Conservation (phyloP, 768 basidiomycete species). For the Amanita phalloides region DNA sequence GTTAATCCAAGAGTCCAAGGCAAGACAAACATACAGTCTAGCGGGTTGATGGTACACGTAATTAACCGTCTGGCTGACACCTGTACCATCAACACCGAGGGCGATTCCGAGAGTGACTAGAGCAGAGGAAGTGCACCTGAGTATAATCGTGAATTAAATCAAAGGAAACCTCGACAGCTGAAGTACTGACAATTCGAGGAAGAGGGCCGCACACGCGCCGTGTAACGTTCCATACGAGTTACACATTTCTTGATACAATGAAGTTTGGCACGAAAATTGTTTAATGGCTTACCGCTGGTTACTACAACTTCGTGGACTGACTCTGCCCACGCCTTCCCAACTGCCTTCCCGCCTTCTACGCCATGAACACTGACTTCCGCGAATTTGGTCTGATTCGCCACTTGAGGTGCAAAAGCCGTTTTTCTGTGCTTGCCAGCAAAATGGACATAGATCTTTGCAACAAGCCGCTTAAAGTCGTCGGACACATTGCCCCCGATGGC, state of each 20-base stretch:
- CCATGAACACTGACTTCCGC: constrained; percentile 17
- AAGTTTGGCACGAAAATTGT: not conserved
- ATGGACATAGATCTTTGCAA: constrained; percentile 17
- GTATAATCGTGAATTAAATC: not conserved
- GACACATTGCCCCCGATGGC: constrained; percentile 21
- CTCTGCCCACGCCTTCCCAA: not conserved
- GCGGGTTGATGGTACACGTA: constrained; percentile 37
- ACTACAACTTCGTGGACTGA: not conserved
- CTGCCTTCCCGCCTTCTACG: constrained; percentile 3
- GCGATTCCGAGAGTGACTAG: constrained; percentile 29
- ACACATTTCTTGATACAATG: constrained; percentile 32
- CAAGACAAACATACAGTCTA: constrained; percentile 15
- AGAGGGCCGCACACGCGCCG: constrained; percentile 44
- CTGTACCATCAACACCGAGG: constrained; percentile 29
- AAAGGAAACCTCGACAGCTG: not conserved
- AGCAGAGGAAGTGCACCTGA: constrained; percentile 33
- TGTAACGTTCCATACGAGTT: constrained; percentile 39
- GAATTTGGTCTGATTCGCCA: constrained; percentile 18
- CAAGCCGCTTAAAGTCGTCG: constrained; percentile 20
- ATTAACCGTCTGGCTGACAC: constrained; percentile 41
- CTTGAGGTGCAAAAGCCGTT: constrained; percentile 15
- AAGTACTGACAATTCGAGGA: constrained; percentile 36
- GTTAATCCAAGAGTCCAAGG: not conserved
- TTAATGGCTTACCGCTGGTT: not conserved
- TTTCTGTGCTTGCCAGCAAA: constrained; percentile 17